Base-by-base conservation (phyloP, 352 stramenopile genomes). In the Globisporangium irregulare region DNA sequence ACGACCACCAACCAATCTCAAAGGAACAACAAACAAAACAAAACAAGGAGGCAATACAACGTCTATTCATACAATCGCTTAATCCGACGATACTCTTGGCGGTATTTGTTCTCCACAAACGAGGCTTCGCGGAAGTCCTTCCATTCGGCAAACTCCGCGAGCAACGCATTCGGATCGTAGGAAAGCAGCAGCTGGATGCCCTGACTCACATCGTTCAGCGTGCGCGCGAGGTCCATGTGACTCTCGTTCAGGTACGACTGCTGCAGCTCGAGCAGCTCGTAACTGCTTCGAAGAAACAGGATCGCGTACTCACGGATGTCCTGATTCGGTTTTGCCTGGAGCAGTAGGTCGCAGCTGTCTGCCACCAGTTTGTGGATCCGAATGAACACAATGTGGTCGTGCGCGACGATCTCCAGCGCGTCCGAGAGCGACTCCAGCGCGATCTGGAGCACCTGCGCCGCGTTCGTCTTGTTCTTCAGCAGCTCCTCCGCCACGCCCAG, bases 201-300 rank as follows among this genome's bases (percentile, higher is more conserved):
- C 58, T 98, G 91, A 27, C 91, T 95, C 62, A 98, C 84, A 60
- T 98, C 95, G 59, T 98, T 94, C 36, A 95, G 80, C 34, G 93
- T 98, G 55, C 89, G 78, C 43, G 90, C 95, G 18, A 98, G 74
- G 70, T 98, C 91, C 59, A 97, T 94, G 70, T 98, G 93, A 70
- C 97, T 89, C 22, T 78, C 66, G 70, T 96, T 93, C 38, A 97
- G 68, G 46, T 91, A 87, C 54, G 70, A 67, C 20, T 79, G 75
- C 75, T 98, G 93, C n/a, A 98, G 78, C 75, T 96, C 84, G 4
- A 98, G 78, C 62, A 98, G 76, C 67, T 93, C 81, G 63, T 89
- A 86, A 66, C 81, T 95, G 64, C 86, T 95, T 34, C 86, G 85
- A 51, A 98, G 56, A 62, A 97, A 98, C 18, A 95, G 78, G 54